Base-by-base conservation (phyloP, 139 green algal genomes). In the Spirogloea muscicola region DNA sequence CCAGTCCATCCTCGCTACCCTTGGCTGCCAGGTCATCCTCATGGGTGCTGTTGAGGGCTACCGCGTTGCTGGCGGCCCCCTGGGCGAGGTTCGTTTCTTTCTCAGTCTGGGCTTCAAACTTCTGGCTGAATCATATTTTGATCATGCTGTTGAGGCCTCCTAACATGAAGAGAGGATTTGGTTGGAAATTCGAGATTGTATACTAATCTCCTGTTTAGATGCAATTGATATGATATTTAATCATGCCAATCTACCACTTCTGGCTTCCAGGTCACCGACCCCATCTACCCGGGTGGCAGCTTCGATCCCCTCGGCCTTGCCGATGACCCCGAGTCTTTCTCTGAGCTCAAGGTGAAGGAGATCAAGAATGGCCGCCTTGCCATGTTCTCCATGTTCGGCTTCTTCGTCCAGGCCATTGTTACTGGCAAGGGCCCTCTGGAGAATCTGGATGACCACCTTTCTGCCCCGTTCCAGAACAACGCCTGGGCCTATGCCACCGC, bases 361-460 rank as follows among this genome's bases (percentile, higher is more conserved):
- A 85, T 97, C 61, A 93, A 95, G 86, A 97, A 98, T 80, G 94
- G 92, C 36, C 78, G 89, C 38, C 73, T 93, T 42, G 93, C 93
- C 43, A 97, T 93, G 88, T 65, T 83, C 41, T 83, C 69, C 52
- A 84, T 90, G 68, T 83, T 92, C 58, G 89, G 89, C 43, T 88
- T 79, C 59, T 80, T 67, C 39, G 83, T 79, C 4, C 88, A 93
- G 81, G 90, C 89, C 16, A 71, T 93, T 31, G 76, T 96, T 34
- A 96, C 91, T 44, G 74, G 75, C 58, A 80, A 93, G 75, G 92
- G 92, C 31, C 94, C 94, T 34, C 89, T 87, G 48, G 29, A 91
- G 77, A 96, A 96, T 89, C 81, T 96, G 75, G 51, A 85, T 38
- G 88, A 94, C 66, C 91, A 97, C 84, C 76, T 97, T 68, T 68